These are phyloP conservation scores for Mortierella sp. DNA, from an alignment of 371 early-diverging fungal species.

Conservation along the genomic window DNA sequence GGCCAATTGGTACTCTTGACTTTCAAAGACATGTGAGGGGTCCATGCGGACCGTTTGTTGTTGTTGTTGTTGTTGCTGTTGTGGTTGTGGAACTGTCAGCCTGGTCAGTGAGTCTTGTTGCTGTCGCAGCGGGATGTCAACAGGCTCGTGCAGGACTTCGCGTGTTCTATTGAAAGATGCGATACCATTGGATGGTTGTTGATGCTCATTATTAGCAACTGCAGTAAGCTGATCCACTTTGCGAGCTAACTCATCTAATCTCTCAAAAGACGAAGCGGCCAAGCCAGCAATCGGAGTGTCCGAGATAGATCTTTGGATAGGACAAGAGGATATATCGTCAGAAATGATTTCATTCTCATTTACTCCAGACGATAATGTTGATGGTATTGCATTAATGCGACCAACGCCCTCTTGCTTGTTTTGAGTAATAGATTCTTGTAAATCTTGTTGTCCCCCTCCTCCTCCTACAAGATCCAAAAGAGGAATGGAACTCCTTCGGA, in stretches of 20 bases:
- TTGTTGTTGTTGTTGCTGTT: neutral
- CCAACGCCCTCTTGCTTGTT: too few species aligned
- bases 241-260: slow-evolving; percentile 45
- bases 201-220: slow-evolving; percentile 18
- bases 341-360: neutral
- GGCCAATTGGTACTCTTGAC: slow-evolving; percentile 55
- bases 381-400: neutral
- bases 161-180: neutral
- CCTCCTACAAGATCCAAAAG: slow-evolving; percentile 7
- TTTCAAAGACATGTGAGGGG: slow-evolving; percentile 41
- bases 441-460: neutral
- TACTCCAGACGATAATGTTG: neutral
- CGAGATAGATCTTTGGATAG: slow-evolving; percentile 20
- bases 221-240: slow-evolving; percentile 50
- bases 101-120: neutral
- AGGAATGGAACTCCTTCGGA: slow-evolving; percentile 39
- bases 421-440: neutral
- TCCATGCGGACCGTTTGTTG: slow-evolving; percentile 17
- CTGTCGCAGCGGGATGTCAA: slow-evolving; percentile 13
- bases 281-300: slow-evolving; percentile 24
- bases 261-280: slow-evolving; percentile 43
- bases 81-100: slow-evolving; percentile 13
- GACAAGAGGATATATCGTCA: neutral
- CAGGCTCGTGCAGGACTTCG: slow-evolving; percentile 17
- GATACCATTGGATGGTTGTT: neutral